These are phyloP conservation scores for Exophiala viscosa DNA, from an alignment of 2,329 filamentous ascomycete species.

Conservation along the genomic window DNA sequence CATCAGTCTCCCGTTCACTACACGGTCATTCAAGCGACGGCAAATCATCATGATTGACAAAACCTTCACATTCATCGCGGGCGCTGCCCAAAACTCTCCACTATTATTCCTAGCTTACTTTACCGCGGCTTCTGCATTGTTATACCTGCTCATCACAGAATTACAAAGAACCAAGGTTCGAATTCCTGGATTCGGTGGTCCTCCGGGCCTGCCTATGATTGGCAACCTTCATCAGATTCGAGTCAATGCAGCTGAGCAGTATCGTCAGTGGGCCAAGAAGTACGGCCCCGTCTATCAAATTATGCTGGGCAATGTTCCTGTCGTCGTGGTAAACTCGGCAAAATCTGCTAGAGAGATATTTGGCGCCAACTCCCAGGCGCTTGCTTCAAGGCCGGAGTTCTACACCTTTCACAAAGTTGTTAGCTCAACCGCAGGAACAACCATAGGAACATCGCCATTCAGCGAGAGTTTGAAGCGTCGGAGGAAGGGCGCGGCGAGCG, in stretches of 20 bases:
- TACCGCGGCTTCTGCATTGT: slow-evolving; percentile 17
- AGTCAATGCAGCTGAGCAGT: slow-evolving; percentile 55
- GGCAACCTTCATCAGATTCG: slow-evolving; percentile 56
- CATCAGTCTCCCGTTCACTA: neutral
- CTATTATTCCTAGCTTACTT: slow-evolving; percentile 19
- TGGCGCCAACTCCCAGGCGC: slow-evolving; percentile 51
- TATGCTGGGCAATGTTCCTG: slow-evolving; percentile 54
- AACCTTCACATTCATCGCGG: slow-evolving; percentile 9
- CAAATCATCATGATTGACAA: slow-evolving; percentile 24
- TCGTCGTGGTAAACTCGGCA: slow-evolving; percentile 56
- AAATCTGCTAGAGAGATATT: slow-evolving; percentile 51
- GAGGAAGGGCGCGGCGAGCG: slow-evolving; percentile 62
- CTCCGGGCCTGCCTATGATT: slow-evolving; percentile 51
- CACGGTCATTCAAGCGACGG: neutral
- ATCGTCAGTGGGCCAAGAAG: slow-evolving; percentile 51
- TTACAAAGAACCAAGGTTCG: slow-evolving; percentile 45
- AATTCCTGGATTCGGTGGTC: slow-evolving; percentile 48
- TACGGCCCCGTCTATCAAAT: slow-evolving; percentile 56
- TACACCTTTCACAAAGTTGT: slow-evolving; percentile 58
- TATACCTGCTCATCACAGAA: slow-evolving; percentile 51
- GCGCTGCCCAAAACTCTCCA: slow-evolving; percentile 14
- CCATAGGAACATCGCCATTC: slow-evolving; percentile 65
- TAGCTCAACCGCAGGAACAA: slow-evolving; percentile 56
- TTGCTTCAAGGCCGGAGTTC: slow-evolving; percentile 55
- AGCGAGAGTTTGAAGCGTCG: slow-evolving; percentile 62